Evolutionary conservation across 2,329 filamentous ascomycete species (phyloP).

Genomic region (Coniochaeta sp.): DNA sequence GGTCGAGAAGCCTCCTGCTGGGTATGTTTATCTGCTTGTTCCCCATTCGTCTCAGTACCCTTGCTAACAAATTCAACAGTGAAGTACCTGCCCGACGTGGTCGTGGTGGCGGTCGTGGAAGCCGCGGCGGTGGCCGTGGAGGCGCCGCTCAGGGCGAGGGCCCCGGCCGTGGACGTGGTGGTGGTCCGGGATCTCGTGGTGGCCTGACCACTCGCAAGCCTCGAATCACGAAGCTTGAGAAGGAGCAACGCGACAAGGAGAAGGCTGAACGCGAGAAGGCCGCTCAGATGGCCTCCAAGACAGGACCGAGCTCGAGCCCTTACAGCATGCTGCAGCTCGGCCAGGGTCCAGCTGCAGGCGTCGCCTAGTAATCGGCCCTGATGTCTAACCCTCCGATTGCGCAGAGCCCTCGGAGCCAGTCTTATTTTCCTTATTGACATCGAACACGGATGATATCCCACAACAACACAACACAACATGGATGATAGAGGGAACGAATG

Average conservation of each 20-base stretch:
- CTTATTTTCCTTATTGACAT: neutral
- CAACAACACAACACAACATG: too few species aligned
- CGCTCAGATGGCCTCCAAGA: constrained; percentile 31
- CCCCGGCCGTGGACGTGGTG: constrained; percentile 48
- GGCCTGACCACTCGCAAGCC: constrained; percentile 72
- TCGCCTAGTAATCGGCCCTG: neutral
- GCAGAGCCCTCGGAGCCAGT: neutral
- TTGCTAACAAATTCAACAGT: constrained; percentile 45
- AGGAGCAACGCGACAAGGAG: constrained; percentile 72
- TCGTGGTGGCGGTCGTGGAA: constrained; percentile 43
- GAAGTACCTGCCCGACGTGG: constrained; percentile 68
- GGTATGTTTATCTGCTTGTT: constrained; percentile 33
- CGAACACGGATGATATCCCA: neutral
- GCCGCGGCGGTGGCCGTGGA: constrained; percentile 40
- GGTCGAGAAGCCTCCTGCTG: constrained; percentile 62
- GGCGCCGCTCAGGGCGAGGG: constrained; percentile 52
- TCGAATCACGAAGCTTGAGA: constrained; percentile 78
- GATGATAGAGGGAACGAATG: neutral
- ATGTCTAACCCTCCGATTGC: neutral
- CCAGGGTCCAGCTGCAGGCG: neutral
- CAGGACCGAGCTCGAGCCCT: constrained; percentile 4
- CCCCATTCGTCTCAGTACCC: neutral
- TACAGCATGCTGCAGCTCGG: constrained; percentile 2
- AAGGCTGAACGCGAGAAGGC: constrained; percentile 65
- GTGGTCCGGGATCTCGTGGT: constrained; percentile 65